Base-by-base conservation (phyloP, 2,329 filamentous ascomycete genomes). In the Aspergillus piperis region DNA sequence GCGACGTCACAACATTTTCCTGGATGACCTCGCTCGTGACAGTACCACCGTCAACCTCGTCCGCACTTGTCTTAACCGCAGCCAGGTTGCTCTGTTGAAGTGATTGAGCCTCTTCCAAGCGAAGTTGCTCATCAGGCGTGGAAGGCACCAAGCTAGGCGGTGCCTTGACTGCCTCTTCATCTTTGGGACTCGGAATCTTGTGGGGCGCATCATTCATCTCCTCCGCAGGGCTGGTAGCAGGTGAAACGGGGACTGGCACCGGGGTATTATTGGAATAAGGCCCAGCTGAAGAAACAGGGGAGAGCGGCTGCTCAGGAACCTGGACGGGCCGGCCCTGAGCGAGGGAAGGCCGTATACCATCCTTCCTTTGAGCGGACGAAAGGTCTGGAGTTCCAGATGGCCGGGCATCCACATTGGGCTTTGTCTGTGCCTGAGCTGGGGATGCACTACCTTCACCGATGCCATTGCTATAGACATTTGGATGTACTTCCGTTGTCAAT, bases 211-310 rank as follows among this genome's bases (percentile, higher is more conserved):
- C 69, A 8, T 60, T 61, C 25, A 64, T 63, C 55, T 92, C 89
- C 57, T 89, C 85, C 57, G 90, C 89, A 1, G 89, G 88, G 67
- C 89, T 92, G 1, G 90, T 92, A 66, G 89, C 88, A 1, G 89
- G 86, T 1, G 90, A 92, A 6, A 82, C 84, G 63, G 89, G 85
- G 61, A 88, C 84, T 41, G 88, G 82, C 38, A 83, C 84, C 1
- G 91, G 89, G 0, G 91, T 95, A 21, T 88, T 86, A 57, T 87
- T 87, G 47, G 90, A 92, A 67, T 88, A 88, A 1, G 88, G 84
- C 32, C 82, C 86, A 57, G 85, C 78, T 1, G 89, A 92, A 5
- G 91, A 94, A 8, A 81, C 84, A 23, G 85, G 84, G 8, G 78
- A 80, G 38, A 78, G 73, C 19, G 77, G 76, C 50, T 78, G 75